Evolutionary conservation across 1,139 yeast species (phyloP).

Genomic region (Candida buenavistaensis): DNA sequence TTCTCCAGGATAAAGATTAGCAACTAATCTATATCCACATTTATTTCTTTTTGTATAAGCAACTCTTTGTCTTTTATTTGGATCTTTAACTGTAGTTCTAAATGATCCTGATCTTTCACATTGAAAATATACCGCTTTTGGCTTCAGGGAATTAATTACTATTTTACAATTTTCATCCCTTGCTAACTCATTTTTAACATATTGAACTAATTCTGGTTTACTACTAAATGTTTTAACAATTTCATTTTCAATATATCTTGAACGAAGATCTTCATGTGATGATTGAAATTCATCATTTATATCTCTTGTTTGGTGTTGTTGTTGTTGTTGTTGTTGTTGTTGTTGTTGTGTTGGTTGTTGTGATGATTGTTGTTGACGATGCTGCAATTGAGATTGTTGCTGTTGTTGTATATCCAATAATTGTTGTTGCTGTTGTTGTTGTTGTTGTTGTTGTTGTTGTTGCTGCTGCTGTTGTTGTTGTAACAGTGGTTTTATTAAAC

Average conservation of each 20-base stretch:
- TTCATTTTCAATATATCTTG: slow-evolving; percentile 44
- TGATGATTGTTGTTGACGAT: slow-evolving; percentile 13
- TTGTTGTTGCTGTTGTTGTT: slow-evolving; percentile 2
- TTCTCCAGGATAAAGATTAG: slow-evolving; percentile 47
- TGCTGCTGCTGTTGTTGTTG: slow-evolving; percentile 16
- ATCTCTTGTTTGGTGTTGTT: slow-evolving; percentile 5
- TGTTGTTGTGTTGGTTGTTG: slow-evolving; percentile 12
- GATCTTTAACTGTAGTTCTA: slow-evolving; percentile 51
- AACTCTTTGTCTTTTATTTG: slow-evolving; percentile 48
- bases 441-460: slow-evolving; percentile 6
- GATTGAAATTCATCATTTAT: slow-evolving; percentile 11
- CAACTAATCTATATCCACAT: slow-evolving; percentile 51
- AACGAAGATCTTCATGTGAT: slow-evolving; percentile 20
- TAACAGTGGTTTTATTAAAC: slow-evolving; percentile 16
- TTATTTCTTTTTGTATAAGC: slow-evolving; percentile 53
- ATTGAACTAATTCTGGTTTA: slow-evolving; percentile 44
- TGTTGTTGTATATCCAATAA: too few species aligned
- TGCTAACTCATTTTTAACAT: slow-evolving; percentile 42
- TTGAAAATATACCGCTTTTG: slow-evolving; percentile 52
- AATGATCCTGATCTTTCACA: slow-evolving; percentile 51
- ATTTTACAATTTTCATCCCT: slow-evolving; percentile 49
- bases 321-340: slow-evolving; percentile 11
- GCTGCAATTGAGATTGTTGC: slow-evolving; percentile 11
- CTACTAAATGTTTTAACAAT: slow-evolving; percentile 46
- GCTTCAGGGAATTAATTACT: slow-evolving; percentile 50